phyloP scores from a whole-genome alignment of 2,329 filamentous ascomycete species.

The Ophiostoma angusticollis region DNA sequence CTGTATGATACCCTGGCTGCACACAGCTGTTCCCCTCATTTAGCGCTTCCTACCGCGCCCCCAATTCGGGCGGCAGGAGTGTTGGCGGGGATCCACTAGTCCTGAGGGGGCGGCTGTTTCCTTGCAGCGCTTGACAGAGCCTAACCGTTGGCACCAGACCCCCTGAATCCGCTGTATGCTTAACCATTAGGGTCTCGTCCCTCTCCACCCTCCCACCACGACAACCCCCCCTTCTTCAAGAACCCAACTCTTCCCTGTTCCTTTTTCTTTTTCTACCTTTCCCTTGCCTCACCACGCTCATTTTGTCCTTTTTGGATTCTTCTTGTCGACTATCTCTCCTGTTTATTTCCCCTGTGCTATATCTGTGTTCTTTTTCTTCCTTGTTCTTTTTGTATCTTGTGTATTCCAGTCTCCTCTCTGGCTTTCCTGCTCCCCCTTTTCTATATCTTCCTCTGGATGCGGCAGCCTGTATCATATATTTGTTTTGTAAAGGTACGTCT shows the following conservation, averaged over 20 bases:
- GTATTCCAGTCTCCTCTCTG: neutral
- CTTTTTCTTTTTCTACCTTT: conserved; percentile 1
- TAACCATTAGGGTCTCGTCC: too few species aligned
- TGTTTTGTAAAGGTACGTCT: conserved; percentile 13
- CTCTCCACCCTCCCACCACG: too few species aligned
- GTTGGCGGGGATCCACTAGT: too few species aligned
- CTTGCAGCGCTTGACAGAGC: too few species aligned
- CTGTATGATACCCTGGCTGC: too few species aligned
- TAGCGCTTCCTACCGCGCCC: too few species aligned
- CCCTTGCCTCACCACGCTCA: conserved; percentile 6
- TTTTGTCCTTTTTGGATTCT: conserved; percentile 5
- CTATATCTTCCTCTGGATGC: neutral
- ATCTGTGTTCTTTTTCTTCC: neutral
- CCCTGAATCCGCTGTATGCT: too few species aligned
- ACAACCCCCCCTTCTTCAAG: too few species aligned
- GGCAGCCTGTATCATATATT: conserved; percentile 15
- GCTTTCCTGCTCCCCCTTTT: neutral
- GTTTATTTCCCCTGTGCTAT: neutral
- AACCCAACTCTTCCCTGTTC: neutral
- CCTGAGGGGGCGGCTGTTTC: too few species aligned
- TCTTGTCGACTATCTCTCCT: conserved; percentile 3
- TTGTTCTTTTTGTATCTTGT: neutral
- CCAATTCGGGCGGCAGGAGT: too few species aligned
- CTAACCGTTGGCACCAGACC: too few species aligned
- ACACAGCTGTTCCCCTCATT: too few species aligned